phyloP scores from a whole-genome alignment of 75 land plant genomes.

The Cunninghamia lanceolata region DNA sequence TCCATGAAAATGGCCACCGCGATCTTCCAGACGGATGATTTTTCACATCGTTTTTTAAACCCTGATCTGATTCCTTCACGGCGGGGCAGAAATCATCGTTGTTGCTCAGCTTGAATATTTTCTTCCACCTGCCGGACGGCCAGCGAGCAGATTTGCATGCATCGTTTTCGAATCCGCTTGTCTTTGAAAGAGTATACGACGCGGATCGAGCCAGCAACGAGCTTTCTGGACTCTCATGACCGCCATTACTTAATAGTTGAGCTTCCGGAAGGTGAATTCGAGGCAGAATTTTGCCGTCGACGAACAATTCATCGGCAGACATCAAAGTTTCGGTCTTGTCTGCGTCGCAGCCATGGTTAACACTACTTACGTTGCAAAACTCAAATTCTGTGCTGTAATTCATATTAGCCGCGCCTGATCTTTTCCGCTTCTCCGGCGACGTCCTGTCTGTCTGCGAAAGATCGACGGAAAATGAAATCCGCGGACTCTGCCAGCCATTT shows the following conservation, averaged over 20 bases:
- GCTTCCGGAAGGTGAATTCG: not conserved
- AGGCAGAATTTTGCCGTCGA: conserved; percentile 5
- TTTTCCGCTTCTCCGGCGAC: not conserved
- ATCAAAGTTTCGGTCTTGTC: no score
- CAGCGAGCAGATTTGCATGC: not conserved
- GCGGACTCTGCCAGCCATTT: not conserved
- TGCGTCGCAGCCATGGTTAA: no score
- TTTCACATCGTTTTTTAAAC: not conserved
- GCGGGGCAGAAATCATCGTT: not conserved
- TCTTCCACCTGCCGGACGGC: not conserved
- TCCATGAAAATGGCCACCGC: not conserved
- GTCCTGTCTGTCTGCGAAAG: not conserved
- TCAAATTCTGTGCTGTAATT: not conserved
- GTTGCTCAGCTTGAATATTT: not conserved
- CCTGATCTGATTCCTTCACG: not conserved
- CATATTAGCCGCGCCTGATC: no score
- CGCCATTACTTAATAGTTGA: not conserved
- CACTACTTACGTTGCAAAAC: not conserved
- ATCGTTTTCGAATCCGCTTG: not conserved
- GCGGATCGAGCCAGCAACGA: conserved; percentile 1
- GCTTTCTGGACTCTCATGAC: not conserved
- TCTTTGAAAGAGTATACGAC: not conserved
- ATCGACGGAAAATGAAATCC: not conserved
- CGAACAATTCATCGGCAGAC: conserved; percentile 7
- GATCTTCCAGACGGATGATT: not conserved